These are phyloP conservation scores for Rhizopus delemar DNA, from an alignment of 371 early-diverging fungal species.

Conservation along the genomic window DNA sequence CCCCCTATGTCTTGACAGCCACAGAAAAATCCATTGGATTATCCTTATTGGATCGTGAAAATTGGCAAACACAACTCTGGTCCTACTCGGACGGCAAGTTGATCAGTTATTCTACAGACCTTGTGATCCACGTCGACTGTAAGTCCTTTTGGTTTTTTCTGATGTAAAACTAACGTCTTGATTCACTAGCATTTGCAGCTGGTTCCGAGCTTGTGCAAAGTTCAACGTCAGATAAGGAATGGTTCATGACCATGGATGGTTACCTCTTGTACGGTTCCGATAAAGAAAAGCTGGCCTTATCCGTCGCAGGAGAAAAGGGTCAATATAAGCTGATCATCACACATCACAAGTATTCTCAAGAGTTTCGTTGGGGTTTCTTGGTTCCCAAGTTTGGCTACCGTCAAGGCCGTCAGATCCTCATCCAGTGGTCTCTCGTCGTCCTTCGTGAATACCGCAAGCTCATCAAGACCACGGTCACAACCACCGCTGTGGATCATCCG, in stretches of 20 bases:
- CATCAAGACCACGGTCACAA: conserved; percentile 5
- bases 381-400: conserved; percentile 30
- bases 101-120: conserved; percentile 52
- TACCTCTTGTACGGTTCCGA: conserved; percentile 27
- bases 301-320: conserved; percentile 15
- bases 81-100: conserved; percentile 49
- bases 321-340: conserved; percentile 18
- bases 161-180: background rate
- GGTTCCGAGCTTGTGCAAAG: conserved; percentile 24
- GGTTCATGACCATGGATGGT: conserved; percentile 29
- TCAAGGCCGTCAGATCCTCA: conserved; percentile 22
- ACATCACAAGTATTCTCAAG: conserved; percentile 17
- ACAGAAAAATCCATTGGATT: conserved; percentile 28
- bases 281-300: conserved; percentile 26
- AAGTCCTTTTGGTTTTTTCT: conserved; percentile 18
- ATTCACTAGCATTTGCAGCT: conserved; percentile 12
- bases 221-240: conserved; percentile 15
- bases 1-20: conserved; percentile 42
- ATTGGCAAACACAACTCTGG: conserved; percentile 57
- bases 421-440: conserved; percentile 25
- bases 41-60: conserved; percentile 25
- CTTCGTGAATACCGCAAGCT: conserved; percentile 23
- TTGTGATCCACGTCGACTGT: conserved; percentile 43
- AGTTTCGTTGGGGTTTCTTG: conserved; percentile 29
- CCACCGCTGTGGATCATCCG: conserved; percentile 13